Conservation (phyloP, 768 basidiomycete genomes). For the Pisolithus marmoratus region DNA sequence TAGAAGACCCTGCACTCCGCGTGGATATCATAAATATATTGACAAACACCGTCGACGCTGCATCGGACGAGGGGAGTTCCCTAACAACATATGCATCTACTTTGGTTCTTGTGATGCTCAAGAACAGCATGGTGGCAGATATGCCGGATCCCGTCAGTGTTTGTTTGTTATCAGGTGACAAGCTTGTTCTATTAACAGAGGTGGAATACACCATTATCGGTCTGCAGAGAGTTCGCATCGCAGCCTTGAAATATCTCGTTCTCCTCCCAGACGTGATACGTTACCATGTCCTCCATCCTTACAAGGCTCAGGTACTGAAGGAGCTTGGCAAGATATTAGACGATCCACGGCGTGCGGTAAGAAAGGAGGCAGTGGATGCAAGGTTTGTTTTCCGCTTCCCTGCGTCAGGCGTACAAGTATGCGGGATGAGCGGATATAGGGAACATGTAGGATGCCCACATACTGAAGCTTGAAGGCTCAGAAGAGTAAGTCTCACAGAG, state of each 20-base stretch:
- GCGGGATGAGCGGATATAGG: background rate
- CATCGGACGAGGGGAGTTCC: constrained; percentile 39
- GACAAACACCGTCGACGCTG: constrained; percentile 58
- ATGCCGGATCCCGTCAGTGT: constrained; percentile 53
- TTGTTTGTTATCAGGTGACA: background rate
- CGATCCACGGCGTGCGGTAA: constrained; percentile 80
- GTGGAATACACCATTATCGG: background rate
- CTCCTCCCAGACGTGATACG: constrained; percentile 70
- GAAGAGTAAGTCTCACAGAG: no score
- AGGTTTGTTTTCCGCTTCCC: constrained; percentile 30
- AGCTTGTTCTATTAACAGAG: background rate
- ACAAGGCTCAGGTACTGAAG: constrained; percentile 66
- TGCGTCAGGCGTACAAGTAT: no score
- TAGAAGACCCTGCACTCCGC: constrained; percentile 69
- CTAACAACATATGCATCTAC: constrained; percentile 67
- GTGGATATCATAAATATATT: constrained; percentile 79
- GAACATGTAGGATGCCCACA: no score
- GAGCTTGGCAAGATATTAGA: constrained; percentile 75
- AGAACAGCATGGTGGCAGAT: constrained; percentile 45
- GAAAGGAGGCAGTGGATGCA: constrained; percentile 87
- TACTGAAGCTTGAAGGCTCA: no score
- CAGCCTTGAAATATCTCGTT: constrained; percentile 71
- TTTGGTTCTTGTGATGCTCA: constrained; percentile 67
- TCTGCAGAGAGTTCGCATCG: constrained; percentile 63
- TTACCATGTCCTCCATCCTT: constrained; percentile 79